Evolutionary conservation across 352 stramenopile species (phyloP), one percentile per base, ranked within the genome.

Genomic region (Aphanomyces cochlioides): DNA sequence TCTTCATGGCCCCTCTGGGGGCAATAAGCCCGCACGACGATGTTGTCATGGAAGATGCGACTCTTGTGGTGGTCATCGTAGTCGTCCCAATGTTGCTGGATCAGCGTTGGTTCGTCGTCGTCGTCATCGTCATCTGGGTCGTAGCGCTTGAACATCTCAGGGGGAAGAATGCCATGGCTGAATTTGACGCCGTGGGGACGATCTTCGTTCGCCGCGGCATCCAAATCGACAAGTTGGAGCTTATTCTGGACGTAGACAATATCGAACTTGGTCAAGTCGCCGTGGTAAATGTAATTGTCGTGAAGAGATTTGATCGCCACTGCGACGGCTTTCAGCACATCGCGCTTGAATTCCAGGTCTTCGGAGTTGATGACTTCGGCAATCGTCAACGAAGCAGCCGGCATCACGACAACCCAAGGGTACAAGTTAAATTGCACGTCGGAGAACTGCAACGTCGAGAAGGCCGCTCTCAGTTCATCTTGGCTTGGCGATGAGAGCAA

Each of bases 191-290:
- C 19, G 19, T 45, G 54, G 15, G 19, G 54, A 34, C n/a, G 8
- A 34, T 19, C 8, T 12, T 13, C 54, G 54, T 40, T 61, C 17
- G 10, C 6, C 10, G 54, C 54, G 3, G 15, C 54, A 37, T 61
- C 54, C 17, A 19, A 19, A 37, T 61, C 54, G 21, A 61, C 43
- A 28, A 61, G 10, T 19, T 61, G 19, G 19, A 40, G 21, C 54
- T 39, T 37, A 7, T n/a, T 37, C 28, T 61, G 13, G 6, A 61
- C 21, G n/a, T 45, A 61, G 28, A 61, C 54, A 10, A 41, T 37
- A 37, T 61, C 54, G 6, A 61, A 61, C 19, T 19, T 17, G 17
- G 54, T 61, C 7, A 61, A 19, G n/a, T 61, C 54, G 54, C 54
- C 54, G 34, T 61, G 54, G 19, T 45, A 28, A 10, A 41, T 39